A percentile compares a stretch with the other conserved stretches of the same genome.
Conservation (phyloP, 169 alveolate species). For the Cryptosporidium bovis region DNA sequence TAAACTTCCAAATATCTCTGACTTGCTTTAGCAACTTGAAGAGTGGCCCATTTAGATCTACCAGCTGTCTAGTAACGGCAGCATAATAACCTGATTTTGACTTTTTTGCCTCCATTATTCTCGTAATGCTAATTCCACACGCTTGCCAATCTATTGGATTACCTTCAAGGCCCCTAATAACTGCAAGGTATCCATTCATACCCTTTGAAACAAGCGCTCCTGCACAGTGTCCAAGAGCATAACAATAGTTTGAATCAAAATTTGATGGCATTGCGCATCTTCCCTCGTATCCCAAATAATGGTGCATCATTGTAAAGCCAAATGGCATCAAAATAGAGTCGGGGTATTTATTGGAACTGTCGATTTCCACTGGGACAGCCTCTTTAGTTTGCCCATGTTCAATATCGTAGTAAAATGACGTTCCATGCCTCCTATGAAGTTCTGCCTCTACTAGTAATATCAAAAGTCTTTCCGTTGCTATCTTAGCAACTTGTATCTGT, state of each 20-base stretch:
- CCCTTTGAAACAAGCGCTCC: slow-evolving; percentile 89
- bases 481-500: slow-evolving; percentile 97
- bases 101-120: slow-evolving; percentile 82
- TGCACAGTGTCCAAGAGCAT: slow-evolving; percentile 96
- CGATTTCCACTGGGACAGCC: slow-evolving; percentile 22
- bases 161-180: slow-evolving; percentile 87
- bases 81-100: slow-evolving; percentile 81
- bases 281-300: slow-evolving; percentile 98
- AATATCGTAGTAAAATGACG: slow-evolving; percentile 53
- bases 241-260: slow-evolving; percentile 98
- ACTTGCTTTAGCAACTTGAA: slow-evolving; percentile 90
- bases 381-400: slow-evolving; percentile 68
- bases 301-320: slow-evolving; percentile 83
- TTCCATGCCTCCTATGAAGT: slow-evolving; percentile 75
- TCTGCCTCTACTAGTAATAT: slow-evolving; percentile 91
- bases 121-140: slow-evolving; percentile 85
- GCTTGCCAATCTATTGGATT: slow-evolving; percentile 78
- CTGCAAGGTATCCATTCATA: slow-evolving; percentile 95
- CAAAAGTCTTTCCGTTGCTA: slow-evolving; percentile 97
- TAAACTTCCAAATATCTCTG: slow-evolving; percentile 93
- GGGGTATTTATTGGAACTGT: slow-evolving; percentile 22
- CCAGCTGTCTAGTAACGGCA: slow-evolving; percentile 93
- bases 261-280: slow-evolving; percentile 97
- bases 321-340: slow-evolving; percentile 49
- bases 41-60: slow-evolving; percentile 92